Evolutionary conservation across 2,329 filamentous ascomycete species (phyloP).

Genomic region (Phoma sp.): DNA sequence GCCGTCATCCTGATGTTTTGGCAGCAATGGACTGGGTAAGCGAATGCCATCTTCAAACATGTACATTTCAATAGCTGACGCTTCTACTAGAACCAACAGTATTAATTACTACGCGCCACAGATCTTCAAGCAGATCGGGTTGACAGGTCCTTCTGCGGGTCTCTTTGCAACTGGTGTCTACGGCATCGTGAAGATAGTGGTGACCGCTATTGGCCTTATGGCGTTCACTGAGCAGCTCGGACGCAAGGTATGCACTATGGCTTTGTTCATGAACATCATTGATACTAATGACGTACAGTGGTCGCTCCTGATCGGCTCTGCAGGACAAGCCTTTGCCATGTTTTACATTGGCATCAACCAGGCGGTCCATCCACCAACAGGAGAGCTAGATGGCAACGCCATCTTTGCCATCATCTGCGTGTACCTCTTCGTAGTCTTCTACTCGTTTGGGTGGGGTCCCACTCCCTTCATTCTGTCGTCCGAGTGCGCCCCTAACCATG

Average conservation of each 20-base stretch:
- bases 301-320: constrained; percentile 51
- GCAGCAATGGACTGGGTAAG: constrained; percentile 48
- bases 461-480: constrained; percentile 53
- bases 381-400: constrained; percentile 44
- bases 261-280: too few species aligned
- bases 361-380: constrained; percentile 43
- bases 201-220: constrained; percentile 52
- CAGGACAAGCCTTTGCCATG: constrained; percentile 54
- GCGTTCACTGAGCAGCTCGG: constrained; percentile 54
- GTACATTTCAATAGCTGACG: neutral
- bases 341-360: constrained; percentile 42
- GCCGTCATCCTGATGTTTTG: constrained; percentile 54
- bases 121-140: constrained; percentile 52
- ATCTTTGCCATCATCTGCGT: constrained; percentile 60
- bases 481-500: constrained; percentile 50
- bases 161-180: constrained; percentile 57
- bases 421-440: constrained; percentile 57
- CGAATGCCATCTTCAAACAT: neutral
- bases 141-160: constrained; percentile 46
- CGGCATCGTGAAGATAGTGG: constrained; percentile 54
- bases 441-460: constrained; percentile 55
- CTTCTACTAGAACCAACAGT: neutral
- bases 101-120: constrained; percentile 55
- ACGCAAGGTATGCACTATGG: constrained; percentile 42
- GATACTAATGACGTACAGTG: constrained; percentile 28